Base-by-base conservation (phyloP, 2,329 filamentous ascomycete genomes). In the Neonectria coccinea region DNA sequence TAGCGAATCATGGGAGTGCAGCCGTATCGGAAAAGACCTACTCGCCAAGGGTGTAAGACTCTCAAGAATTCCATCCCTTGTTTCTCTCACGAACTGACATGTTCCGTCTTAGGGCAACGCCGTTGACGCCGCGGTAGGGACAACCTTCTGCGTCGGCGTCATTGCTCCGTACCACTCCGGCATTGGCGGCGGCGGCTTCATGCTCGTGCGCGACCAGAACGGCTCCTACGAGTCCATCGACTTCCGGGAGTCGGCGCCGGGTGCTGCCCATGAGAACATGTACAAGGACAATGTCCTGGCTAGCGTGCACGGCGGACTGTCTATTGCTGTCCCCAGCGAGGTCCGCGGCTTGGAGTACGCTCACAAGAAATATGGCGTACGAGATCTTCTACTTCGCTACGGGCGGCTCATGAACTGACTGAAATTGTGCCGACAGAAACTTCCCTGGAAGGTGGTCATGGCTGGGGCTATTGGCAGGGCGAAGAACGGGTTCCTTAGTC, bases 111-210 rank as follows among this genome's bases (percentile, higher is more conserved):
- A 88, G 83, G 92, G 92, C 7, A 93, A 92, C 79, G 92, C 92
- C 12, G 91, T 90, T 1, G 92, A 95, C 79, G 90, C 92, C 51
- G 79, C 93, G 66, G 89, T 94, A 20, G 91, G 89, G 31, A 92
- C 91, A 0, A 88, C 89, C 8, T 86, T 94, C 55, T 95, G 92
- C 67, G 86, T 94, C 41, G 92, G 92, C 6, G 90, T 92, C 7
- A 85, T 92, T 48, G 90, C 86, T 60, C 92, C 92, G 88, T 92
- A 93, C 71, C 92, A 94, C 76, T 88, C 87, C 44, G 94, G 95
- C 16, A 91, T 97, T 64, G 94, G 92, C 20, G 95, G 95, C 7
- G 95, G 95, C 44, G 95, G 95, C 2, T 98, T 98, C 79, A 92
- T 94, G 85, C 84, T 97, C 5, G 87, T 97, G 5, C 89, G 92